Conservation (phyloP, 306 rosid species). For the Comarum palustre region DNA sequence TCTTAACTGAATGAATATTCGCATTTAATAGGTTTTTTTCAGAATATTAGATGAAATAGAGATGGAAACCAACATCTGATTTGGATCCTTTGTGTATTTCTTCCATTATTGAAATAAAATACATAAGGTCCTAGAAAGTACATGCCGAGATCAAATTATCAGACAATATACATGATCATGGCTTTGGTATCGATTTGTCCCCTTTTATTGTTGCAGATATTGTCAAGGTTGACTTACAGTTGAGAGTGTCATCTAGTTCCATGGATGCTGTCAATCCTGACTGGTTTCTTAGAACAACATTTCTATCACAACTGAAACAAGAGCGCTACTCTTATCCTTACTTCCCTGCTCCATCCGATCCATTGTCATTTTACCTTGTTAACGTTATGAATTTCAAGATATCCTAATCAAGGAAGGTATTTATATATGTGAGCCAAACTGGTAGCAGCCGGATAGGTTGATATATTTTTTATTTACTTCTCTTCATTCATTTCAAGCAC, state of each 20-base stretch:
- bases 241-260: background rate
- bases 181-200: background rate
- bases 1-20: background rate
- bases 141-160: background rate
- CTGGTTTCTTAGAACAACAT: background rate
- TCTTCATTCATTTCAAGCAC: background rate
- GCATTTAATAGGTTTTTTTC: background rate
- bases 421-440: background rate
- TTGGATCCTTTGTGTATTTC: background rate
- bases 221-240: background rate
- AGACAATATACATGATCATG: background rate
- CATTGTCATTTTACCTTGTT: background rate
- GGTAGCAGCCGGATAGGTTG: background rate
- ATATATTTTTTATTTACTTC: background rate
- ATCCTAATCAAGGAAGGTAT: background rate
- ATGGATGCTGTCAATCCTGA: background rate
- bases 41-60: background rate
- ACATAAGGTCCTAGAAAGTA: background rate
- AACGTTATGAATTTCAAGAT: background rate
- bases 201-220: background rate
- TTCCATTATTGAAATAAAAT: background rate
- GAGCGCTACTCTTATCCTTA: background rate
- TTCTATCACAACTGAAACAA: background rate
- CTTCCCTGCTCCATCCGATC: background rate
- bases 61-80: background rate